Conservation (phyloP, 208 protist genomes). For the Wallacemonas sp. region DNA sequence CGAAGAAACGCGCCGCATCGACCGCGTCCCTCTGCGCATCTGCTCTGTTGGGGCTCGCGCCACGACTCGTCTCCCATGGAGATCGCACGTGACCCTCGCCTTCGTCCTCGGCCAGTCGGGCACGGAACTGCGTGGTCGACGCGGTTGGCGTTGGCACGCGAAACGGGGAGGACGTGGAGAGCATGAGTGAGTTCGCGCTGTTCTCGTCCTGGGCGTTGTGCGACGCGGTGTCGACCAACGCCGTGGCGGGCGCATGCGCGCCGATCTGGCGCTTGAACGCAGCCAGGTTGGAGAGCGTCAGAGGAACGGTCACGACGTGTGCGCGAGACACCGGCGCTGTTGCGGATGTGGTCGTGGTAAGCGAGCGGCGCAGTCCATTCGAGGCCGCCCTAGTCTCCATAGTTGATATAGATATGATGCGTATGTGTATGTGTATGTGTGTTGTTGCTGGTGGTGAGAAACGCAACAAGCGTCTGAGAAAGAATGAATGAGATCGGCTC, state of each 20-base stretch:
- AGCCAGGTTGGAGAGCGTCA: constrained; percentile 7
- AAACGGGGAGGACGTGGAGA: background rate
- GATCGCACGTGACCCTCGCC: background rate
- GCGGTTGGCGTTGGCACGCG: constrained; percentile 9
- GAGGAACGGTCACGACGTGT: constrained; percentile 5
- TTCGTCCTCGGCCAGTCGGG: background rate
- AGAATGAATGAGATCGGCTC: no score
- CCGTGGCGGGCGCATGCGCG: background rate
- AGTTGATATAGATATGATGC: no score
- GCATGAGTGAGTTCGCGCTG: background rate
- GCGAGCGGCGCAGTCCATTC: no score
- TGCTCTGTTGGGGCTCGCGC: background rate
- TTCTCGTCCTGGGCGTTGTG: background rate
- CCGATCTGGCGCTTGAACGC: constrained; percentile 4
- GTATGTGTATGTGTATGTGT: no score
- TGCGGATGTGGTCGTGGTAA: no score
- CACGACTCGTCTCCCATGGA: no score
- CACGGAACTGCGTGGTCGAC: background rate
- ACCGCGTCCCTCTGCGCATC: background rate
- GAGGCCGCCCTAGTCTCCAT: no score
- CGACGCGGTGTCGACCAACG: background rate
- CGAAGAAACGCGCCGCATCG: background rate
- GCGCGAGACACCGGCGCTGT: background rate
- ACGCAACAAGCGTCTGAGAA: no score
- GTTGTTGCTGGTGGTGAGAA: no score